These are phyloP conservation scores for Alisma plantagoaquatica DNA, from an alignment of 106 monocot genomes.

Conservation along the genomic window DNA sequence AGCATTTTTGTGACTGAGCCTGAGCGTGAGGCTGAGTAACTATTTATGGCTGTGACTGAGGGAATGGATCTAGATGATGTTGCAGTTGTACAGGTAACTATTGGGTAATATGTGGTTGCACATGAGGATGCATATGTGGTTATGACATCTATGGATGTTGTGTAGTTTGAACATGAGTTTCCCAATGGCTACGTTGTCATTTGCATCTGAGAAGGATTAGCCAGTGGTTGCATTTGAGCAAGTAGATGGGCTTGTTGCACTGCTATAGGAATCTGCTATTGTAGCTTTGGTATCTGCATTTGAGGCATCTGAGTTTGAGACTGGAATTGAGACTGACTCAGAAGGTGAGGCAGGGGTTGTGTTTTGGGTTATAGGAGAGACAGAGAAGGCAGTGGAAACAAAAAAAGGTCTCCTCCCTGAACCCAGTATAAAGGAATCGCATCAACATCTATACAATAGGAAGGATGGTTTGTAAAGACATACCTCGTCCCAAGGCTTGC, in stretches of 20 bases:
- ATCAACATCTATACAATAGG: too few species aligned
- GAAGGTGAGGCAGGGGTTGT: too few species aligned
- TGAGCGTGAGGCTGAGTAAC: conserved; percentile 15
- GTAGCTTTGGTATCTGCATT: too few species aligned
- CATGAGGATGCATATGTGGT: conserved; percentile 14
- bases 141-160: conserved; percentile 22
- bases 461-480: too few species aligned
- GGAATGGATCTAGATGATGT: conserved; percentile 14
- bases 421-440: too few species aligned
- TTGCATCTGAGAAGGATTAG: conserved; percentile 9
- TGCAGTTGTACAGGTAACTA: conserved; percentile 15
- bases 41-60: conserved; percentile 11
- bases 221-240: conserved; percentile 24
- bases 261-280: too few species aligned
- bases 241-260: conserved; percentile 14
- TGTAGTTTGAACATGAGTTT: conserved; percentile 8
- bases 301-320: too few species aligned
- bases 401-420: too few species aligned
- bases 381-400: too few species aligned
- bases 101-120: conserved; percentile 16
- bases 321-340: too few species aligned
- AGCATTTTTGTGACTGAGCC: conserved; percentile 27
- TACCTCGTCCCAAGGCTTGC: too few species aligned
- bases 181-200: background rate
- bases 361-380: too few species aligned